Evolutionary conservation across 2,329 filamentous ascomycete genomes (phyloP), one percentile per base, ranked within the genome.

Genomic region (Pseudonectria buxi): DNA sequence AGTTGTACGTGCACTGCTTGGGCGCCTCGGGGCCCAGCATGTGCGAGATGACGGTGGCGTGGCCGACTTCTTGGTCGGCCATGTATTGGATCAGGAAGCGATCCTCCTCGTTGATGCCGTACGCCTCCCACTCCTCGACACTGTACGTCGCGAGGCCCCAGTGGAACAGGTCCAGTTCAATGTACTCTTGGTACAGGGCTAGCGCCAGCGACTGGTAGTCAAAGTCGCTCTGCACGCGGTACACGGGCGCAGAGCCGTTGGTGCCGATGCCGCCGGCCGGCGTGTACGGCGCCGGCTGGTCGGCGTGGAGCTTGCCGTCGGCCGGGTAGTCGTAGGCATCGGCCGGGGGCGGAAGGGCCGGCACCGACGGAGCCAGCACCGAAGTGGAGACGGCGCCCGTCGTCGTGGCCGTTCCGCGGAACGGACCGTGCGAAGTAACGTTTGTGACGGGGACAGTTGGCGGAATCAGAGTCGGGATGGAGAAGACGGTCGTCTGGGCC

Each of bases 121-220:
- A 79, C 2, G 68, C 74, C 6, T 75, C 65, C 46, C 89, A 92
- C 12, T 92, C 82, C 24, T 75, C 68, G 1, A 69, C 74, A 2
- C 76, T 77, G 60, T 86, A 92, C 0, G 68, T 74, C 0, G 74
- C 76, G 3, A 92, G 70, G 11, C 82, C 85, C 54, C 83, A 78
- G 58, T 85, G 79, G 71, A 92, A 92, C 11, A 87, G 70, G 54
- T 92, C 86, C 1, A 92, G 69, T 62, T 92, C 85, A 35, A 90
- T 87, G 74, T 78, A 92, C 60, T 92, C 86, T 50, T 88, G 82
- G 55, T 90, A 89, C 0, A 90, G 66, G 10, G 74, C 83, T 10
- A 92, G 67, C 1, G 78, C 73, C 22, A 92, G 70, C 0, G 83
- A 88, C 56, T 90, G 72, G 55, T 82, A 92, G 58, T 92, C 86